Conservation (phyloP, 2,329 filamentous ascomycete genomes). For the Fonsecaea nubica region DNA sequence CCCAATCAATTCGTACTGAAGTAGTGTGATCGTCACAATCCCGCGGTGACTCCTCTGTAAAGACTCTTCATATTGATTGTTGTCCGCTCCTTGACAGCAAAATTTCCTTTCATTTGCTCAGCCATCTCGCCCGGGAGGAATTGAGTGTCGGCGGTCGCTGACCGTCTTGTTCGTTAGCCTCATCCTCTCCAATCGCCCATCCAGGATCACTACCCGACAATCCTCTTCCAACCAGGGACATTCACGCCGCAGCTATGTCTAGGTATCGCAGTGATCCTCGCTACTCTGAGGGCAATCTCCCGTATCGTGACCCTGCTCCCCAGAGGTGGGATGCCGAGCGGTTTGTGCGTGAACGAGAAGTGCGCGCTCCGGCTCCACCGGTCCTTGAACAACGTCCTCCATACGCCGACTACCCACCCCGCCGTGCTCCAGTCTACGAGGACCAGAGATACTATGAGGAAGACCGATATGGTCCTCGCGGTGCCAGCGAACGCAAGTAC, state of each 20-base stretch:
- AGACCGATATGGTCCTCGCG: conserved; percentile 53
- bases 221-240: conserved; percentile 9
- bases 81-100: neutral
- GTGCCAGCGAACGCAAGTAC: conserved; percentile 49
- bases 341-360: conserved; percentile 52
- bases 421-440: conserved; percentile 43
- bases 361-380: conserved; percentile 46
- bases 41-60: neutral
- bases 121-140: neutral
- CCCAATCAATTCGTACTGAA: conserved; percentile 2
- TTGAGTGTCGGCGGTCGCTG: neutral
- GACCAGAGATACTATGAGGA: conserved; percentile 51
- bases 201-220: neutral
- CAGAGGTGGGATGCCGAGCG: conserved; percentile 51
- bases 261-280: conserved; percentile 37
- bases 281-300: conserved; percentile 34
- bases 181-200: neutral
- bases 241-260: conserved; percentile 32
- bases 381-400: conserved; percentile 38
- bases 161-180: neutral
- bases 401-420: conserved; percentile 43
- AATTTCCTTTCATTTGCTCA: neutral
- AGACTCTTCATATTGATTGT: conserved; percentile 23
- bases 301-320: conserved; percentile 40
- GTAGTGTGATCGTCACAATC: conserved; percentile 7